Percentiles rank a stretch among this genome's conserved stretches.
phyloP scores from a whole-genome alignment of 805 yeast genomes.

The Barnettozyma sucrosica region DNA sequence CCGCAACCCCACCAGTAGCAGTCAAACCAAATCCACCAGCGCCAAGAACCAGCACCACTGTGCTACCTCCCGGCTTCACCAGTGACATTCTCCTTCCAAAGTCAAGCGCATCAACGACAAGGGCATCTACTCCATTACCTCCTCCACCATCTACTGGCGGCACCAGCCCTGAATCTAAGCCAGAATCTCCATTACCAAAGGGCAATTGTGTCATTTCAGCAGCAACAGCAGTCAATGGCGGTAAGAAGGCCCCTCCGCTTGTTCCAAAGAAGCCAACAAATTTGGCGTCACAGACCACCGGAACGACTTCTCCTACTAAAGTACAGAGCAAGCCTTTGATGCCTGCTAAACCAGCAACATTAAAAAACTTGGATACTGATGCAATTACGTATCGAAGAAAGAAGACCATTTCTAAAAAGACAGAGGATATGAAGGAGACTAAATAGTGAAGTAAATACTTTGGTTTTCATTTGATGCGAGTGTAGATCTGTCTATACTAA shows the following conservation, averaged over 20 bases:
- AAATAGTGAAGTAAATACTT: background rate
- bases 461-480: background rate
- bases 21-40: conserved; percentile 27
- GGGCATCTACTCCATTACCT: conserved; percentile 17
- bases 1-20: conserved; percentile 4
- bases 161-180: conserved; percentile 12
- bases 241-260: conserved; percentile 15
- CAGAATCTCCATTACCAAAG: conserved; percentile 12
- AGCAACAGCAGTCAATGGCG: background rate
- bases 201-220: conserved; percentile 1
- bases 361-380: conserved; percentile 8
- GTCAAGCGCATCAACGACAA: conserved; percentile 22
- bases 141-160: conserved; percentile 6
- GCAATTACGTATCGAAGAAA: conserved; percentile 8
- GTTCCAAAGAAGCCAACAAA: conserved; percentile 18
- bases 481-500: background rate
- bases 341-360: conserved; percentile 3
- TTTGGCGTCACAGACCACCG: background rate
- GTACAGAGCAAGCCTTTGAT: background rate
- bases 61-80: conserved; percentile 34
- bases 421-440: background rate
- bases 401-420: background rate
- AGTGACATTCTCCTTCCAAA: conserved; percentile 31
- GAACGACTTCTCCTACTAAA: background rate
- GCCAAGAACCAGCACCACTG: conserved; percentile 20